Conservation (phyloP, 1,284 basidiomycete species). For the Fereydounia khargensis region DNA sequence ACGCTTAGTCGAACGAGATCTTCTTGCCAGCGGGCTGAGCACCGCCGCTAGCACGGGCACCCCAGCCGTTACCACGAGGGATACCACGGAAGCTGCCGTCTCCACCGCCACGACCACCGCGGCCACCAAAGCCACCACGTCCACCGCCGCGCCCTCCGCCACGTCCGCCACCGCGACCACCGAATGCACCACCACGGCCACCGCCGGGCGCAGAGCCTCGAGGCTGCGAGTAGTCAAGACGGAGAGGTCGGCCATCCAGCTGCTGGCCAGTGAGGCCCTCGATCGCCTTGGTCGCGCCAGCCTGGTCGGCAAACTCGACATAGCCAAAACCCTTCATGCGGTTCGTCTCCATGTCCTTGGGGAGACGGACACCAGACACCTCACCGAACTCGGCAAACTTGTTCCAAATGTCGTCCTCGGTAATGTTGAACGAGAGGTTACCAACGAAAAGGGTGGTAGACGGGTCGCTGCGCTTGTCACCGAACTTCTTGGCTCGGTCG, state of each 20-base stretch:
- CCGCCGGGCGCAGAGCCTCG: constrained; percentile 63
- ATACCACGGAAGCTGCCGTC: constrained; percentile 61
- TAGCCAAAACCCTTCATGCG: constrained; percentile 94
- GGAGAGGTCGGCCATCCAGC: constrained; percentile 76
- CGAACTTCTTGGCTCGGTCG: constrained; percentile 73
- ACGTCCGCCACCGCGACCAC: constrained; percentile 59
- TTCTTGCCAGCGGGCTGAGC: constrained; percentile 72
- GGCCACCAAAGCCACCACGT: constrained; percentile 64
- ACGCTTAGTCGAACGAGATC: constrained; percentile 69
- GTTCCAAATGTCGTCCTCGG: constrained; percentile 75
- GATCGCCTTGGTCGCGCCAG: constrained; percentile 77
- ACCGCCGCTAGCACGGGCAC: constrained; percentile 23
- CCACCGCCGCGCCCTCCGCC: constrained; percentile 50
- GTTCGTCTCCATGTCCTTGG: constrained; percentile 88
- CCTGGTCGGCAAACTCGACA: constrained; percentile 83
- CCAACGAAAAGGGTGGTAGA: constrained; percentile 89
- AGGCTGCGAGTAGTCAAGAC: constrained; percentile 88
- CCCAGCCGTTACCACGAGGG: constrained; percentile 58
- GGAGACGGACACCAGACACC: constrained; percentile 82
- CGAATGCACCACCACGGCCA: constrained; percentile 60
- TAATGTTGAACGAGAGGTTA: constrained; percentile 84
- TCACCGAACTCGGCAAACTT: constrained; percentile 86
- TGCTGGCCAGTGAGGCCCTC: constrained; percentile 70
- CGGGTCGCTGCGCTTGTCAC: constrained; percentile 64
- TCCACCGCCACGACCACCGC: constrained; percentile 61